Base-by-base conservation (phyloP, 306 rosid species). In the Corylus avellana region DNA sequence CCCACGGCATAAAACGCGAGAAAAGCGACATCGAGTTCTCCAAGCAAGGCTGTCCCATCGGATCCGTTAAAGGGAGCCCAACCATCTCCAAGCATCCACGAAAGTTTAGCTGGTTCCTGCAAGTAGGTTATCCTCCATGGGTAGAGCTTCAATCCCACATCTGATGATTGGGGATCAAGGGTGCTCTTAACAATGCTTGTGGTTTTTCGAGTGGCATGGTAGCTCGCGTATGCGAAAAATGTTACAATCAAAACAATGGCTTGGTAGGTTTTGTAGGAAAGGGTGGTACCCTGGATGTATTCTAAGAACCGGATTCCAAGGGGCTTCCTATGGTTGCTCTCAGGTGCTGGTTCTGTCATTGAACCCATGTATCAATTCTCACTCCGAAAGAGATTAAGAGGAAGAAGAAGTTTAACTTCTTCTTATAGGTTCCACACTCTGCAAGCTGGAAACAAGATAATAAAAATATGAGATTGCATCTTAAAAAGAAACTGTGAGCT, bases 151-250 rank as follows among this genome's bases (percentile, higher is more conserved):
- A 91, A 73, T 29, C 91, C 84, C 16, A 81, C 2, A 17, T 80
- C 86, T 1, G 88, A 58, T 16, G 99, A 86, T 39, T 87, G 79
- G 0, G 99, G 98, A 86, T 96, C 99, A 77, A 96, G 99, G 12
- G 92, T 90, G 81, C 94, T 96, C 88, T 96, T 93, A 13, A 96
- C 96, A 79, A 96, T 87, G 68, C 99, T 96, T 1, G 97, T 91
- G 55, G 99, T 93, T 86, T 96, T 96, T 74, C 99, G 55, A 17
- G 99, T 89, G 12, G 99, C 97, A 70, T 96, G 99, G 77, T 93
- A 93, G 81, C 95, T 90, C 37, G 99, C 85, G 69, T 96, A 96
- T 25, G 99, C 97, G 3, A 96, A 44, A 83, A 96, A 96, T 16
- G 99, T 96, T 37, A 93, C 87, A 66, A 93, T 77, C 62, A 96